A percentile compares a stretch with the other conserved stretches of the same genome.
phyloP scores from a whole-genome alignment of 345 rosid species.

The Citrus inodora region DNA sequence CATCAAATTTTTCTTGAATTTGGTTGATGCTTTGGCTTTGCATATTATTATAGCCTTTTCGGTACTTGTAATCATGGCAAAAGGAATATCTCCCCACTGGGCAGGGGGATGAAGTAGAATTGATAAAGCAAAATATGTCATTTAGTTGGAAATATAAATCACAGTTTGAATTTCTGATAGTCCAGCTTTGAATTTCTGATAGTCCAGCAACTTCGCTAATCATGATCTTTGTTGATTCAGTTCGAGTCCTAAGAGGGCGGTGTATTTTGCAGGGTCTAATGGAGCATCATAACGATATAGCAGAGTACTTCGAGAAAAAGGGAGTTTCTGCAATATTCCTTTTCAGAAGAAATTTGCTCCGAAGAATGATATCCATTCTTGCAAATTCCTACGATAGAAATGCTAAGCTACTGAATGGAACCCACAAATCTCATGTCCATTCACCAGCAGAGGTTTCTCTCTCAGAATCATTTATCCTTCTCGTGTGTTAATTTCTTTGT shows the following conservation, averaged over 20 bases:
- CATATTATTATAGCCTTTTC: neutral
- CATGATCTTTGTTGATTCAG: neutral
- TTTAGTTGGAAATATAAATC: neutral
- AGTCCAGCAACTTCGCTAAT: neutral
- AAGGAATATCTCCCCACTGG: neutral
- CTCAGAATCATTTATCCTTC: neutral
- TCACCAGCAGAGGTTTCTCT: constrained; percentile 20
- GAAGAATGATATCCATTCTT: constrained; percentile 31
- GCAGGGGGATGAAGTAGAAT: neutral
- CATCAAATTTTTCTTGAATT: neutral
- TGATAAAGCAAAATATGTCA: neutral
- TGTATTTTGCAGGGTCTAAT: constrained; percentile 24
- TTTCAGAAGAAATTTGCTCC: constrained; percentile 35
- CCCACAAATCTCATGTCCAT: constrained; percentile 41
- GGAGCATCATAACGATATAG: constrained; percentile 29
- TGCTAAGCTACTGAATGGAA: constrained; percentile 30
- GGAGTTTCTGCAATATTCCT: constrained; percentile 33
- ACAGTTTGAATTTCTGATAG: neutral
- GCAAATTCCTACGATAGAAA: constrained; percentile 35
- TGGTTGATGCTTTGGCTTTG: neutral
- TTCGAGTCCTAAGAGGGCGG: no score
- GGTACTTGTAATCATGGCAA: neutral
- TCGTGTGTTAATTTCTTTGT: neutral
- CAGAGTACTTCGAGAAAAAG: constrained; percentile 26
- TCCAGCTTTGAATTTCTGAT: neutral